Conservation (phyloP, 345 rosid genomes). For the Aegle marmelos region DNA sequence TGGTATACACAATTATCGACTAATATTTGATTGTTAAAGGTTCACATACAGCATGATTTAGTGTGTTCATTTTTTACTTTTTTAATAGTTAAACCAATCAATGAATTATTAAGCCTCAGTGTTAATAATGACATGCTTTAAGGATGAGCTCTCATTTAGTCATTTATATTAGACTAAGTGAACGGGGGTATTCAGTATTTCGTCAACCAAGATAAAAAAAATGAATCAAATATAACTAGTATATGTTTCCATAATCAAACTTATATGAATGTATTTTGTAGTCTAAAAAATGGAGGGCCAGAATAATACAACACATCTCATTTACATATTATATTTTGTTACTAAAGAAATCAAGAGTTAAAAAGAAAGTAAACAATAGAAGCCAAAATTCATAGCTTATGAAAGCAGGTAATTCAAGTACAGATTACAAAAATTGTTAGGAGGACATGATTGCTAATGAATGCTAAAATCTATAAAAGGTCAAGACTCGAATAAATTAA, state of each 20-base stretch:
- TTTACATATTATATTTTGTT: not conserved
- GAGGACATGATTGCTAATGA: slow-evolving; percentile 16
- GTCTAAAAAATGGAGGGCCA: not conserved
- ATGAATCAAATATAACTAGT: not conserved
- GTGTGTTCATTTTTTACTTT: too few relatives aligned
- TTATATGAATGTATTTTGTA: not conserved
- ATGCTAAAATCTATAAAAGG: not conserved
- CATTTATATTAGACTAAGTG: too few relatives aligned
- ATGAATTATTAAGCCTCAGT: too few relatives aligned
- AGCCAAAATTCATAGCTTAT: not conserved
- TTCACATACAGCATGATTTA: too few relatives aligned
- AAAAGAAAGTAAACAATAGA: not conserved
- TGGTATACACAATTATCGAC: too few relatives aligned
- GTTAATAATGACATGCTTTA: not conserved
- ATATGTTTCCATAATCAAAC: not conserved
- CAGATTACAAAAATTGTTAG: slow-evolving; percentile 20
- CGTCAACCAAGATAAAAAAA: not conserved
- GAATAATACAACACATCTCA: not conserved
- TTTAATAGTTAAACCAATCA: too few relatives aligned
- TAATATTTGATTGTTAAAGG: too few relatives aligned
- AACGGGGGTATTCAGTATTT: not conserved
- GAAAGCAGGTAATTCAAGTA: not conserved
- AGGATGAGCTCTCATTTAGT: not conserved
- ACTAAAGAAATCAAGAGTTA: not conserved
- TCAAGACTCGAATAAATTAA: slow-evolving; percentile 2